A percentile compares a stretch with the other conserved stretches of the same genome.
These are phyloP conservation scores for Hydrangea macrophylla DNA, from an alignment of 148 eudicot genomes.

Conservation along the genomic window DNA sequence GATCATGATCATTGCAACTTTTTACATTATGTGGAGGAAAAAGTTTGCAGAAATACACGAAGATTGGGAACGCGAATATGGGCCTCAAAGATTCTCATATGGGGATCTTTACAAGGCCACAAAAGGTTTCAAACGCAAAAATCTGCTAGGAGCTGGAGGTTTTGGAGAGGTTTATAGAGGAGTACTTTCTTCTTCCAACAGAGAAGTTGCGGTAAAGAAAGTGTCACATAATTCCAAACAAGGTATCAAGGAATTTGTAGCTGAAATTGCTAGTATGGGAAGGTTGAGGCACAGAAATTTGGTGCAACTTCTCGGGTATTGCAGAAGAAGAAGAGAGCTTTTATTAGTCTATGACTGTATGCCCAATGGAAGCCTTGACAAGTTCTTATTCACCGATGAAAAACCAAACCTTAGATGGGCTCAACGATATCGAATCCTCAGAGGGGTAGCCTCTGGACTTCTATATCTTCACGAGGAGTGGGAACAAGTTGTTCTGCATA, in stretches of 20 bases:
- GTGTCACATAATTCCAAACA: neutral
- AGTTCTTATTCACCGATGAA: conserved; percentile 21
- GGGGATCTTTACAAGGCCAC: conserved; percentile 36
- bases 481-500: conserved; percentile 48
- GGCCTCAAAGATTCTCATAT: conserved; percentile 27
- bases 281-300: conserved; percentile 45
- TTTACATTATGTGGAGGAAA: neutral
- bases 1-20: neutral
- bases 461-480: conserved; percentile 46
- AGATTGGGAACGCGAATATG: conserved; percentile 12
- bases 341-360: conserved; percentile 20
- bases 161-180: conserved; percentile 39
- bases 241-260: neutral
- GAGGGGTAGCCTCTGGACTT: conserved; percentile 43
- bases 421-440: conserved; percentile 29
- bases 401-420: conserved; percentile 29
- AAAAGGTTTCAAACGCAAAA: conserved; percentile 34
- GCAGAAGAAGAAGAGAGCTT: conserved; percentile 17
- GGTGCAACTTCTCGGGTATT: conserved; percentile 45
- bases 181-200: conserved; percentile 14
- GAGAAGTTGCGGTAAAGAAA: conserved; percentile 25
- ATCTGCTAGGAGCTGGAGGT: conserved; percentile 25
- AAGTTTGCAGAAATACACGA: neutral
- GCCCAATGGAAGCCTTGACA: conserved; percentile 50
- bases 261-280: conserved; percentile 13